Percentiles rank a stretch among this genome's conserved stretches.
Conservation (phyloP, 345 rosid genomes). For the Combretum micranthum region DNA sequence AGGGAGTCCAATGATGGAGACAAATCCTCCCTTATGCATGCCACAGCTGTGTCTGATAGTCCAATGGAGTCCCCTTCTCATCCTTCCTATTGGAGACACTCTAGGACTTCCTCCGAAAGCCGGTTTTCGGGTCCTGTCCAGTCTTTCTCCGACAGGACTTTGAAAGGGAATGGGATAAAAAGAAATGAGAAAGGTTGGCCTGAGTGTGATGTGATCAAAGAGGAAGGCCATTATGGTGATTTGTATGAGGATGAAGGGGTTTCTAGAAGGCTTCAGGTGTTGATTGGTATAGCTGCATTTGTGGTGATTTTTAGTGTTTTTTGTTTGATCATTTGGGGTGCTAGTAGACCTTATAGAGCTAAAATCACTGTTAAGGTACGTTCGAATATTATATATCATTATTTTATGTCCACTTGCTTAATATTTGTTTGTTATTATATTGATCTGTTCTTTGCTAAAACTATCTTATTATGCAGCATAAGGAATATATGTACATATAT, state of each 20-base stretch:
- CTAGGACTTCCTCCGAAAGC: conserved; percentile 52
- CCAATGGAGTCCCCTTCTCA: conserved; percentile 79
- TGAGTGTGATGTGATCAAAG: conserved; percentile 55
- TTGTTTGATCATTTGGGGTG: conserved; percentile 79
- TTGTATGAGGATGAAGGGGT: conserved; percentile 29
- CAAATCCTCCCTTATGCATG: conserved; percentile 60
- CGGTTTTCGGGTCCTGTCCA: conserved; percentile 51
- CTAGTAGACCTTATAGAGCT: conserved; percentile 62
- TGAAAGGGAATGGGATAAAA: conserved; percentile 42
- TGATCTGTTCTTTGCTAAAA: not conserved
- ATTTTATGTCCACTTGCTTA: not conserved
- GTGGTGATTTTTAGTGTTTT: conserved; percentile 45
- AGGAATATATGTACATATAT: no score
- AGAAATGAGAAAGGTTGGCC: conserved; percentile 68
- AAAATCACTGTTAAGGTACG: conserved; percentile 50
- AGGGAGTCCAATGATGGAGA: conserved; percentile 82
- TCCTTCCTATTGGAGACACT: conserved; percentile 57
- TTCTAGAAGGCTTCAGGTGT: conserved; percentile 42
- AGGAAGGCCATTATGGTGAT: conserved; percentile 51
- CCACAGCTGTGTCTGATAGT: conserved; percentile 47
- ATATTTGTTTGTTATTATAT: not conserved
- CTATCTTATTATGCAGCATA: no score
- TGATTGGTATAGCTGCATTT: conserved; percentile 42
- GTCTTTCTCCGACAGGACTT: conserved; percentile 30
- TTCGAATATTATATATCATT: not conserved